Evolutionary conservation across 2,329 filamentous ascomycete genomes (phyloP), one percentile per base, ranked within the genome.

Genomic region (Aspergillus intermedius): DNA sequence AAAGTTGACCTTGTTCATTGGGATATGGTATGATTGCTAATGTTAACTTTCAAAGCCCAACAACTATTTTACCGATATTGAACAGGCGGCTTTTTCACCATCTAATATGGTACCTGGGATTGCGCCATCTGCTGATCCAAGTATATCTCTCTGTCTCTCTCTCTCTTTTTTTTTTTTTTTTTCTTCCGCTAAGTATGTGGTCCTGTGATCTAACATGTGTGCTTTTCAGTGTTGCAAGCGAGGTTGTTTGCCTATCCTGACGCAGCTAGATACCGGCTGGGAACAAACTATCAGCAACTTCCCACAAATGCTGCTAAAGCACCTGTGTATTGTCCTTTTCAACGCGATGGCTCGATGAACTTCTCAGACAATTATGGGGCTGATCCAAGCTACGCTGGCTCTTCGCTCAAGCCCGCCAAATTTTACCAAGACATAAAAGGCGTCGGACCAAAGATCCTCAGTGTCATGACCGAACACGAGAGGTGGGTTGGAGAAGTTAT

Each of bases 41-140:
- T 5, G 21, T 22, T 6, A 35, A 1, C 9, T 4, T 4, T 5
- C 37, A 15, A 40, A 65, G 62, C 60, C 75, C 1, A 63, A 72
- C 42, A 84, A 86, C 63, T 86, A 83, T 66, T 84, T 84, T 55
- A 70, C 76, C 37, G 82, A 87, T 57, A 78, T 85, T 42, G 83
- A 87, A 63, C 82, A 87, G 66, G 77, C 80, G 0, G 79, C 81
- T 0, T 87, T 87, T 59, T 81, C 79, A 0, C 83, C 84, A 0
- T 78, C 78, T 0, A 81, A 78, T 51, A 70, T 87, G 62, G 80
- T 85, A 0, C 82, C 82, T 0, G 84, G 84, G 1, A 73, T 83
- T 43, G 81, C 77, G 45, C 77, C 81, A 0, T 80, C 79, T 0
- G 78, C 80, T 6, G 83, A 87, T 58, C 79, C 81, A 68, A 77